Conservation (phyloP, 2,329 filamentous ascomycete genomes). For the Penicillium griseofulvum region DNA sequence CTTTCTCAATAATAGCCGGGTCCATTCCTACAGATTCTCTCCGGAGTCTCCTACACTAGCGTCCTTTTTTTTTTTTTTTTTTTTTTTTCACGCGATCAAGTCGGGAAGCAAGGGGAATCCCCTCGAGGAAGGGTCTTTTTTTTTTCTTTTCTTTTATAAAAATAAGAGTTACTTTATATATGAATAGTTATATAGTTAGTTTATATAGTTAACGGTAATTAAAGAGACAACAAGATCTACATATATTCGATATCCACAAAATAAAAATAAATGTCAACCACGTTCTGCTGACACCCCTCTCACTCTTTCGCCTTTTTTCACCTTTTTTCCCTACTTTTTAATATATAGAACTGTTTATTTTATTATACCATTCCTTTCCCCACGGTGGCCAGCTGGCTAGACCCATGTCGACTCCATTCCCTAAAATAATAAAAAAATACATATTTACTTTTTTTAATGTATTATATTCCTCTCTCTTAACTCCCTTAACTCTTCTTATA, state of each 20-base stretch:
- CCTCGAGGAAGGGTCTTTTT: conserved; percentile 7
- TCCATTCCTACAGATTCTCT: conserved; percentile 11
- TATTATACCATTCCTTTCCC: conserved; percentile 7
- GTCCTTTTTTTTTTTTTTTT: conserved; percentile 1
- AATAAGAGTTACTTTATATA: too few relatives aligned
- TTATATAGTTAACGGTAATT: too few relatives aligned
- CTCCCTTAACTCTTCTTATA: conserved; percentile 10
- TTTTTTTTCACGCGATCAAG: conserved; percentile 5
- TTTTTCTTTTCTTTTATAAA: not conserved
- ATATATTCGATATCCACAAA: not conserved
- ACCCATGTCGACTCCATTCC: conserved; percentile 12
- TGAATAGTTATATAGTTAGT: too few relatives aligned
- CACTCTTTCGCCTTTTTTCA: not conserved
- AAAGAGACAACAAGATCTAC: not conserved
- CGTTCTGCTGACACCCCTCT: conserved; percentile 6
- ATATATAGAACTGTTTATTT: not conserved
- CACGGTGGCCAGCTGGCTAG: conserved; percentile 7
- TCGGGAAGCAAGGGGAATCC: conserved; percentile 1
- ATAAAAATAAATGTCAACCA: conserved; percentile 3
- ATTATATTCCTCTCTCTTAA: not conserved
- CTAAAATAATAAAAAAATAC: conserved; percentile 3
- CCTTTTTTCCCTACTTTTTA: not conserved
- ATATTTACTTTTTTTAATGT: conserved; percentile 1
- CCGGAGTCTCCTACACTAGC: conserved; percentile 10
- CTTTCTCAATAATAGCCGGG: conserved; percentile 4